Evolutionary conservation across 2,329 filamentous ascomycete species (phyloP), one percentile per base, ranked within the genome.

Genomic region (Talaromyces atroroseus): DNA sequence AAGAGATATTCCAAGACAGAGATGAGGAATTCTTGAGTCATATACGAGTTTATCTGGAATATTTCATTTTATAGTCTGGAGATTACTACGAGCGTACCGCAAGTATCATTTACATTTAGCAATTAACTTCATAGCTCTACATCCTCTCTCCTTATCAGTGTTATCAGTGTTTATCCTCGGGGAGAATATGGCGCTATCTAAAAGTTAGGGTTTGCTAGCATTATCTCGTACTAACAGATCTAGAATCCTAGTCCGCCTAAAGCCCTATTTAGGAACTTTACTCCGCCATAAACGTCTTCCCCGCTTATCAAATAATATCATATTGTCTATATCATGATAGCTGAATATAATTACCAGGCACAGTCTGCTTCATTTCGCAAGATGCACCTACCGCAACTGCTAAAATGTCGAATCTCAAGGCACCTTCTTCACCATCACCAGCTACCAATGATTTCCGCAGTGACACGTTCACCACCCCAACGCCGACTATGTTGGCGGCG

Each of bases 401-500:
- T 2, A 52, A 45, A 14, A 52, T 52, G 50, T 45, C 12, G 40
- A 52, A 45, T 52, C 10, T 16, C 23, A 34, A 32, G n/a, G 38
- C 23, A 52, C 45, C 50, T 12, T n/a, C 38, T n/a, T 40, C 36
- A 18, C 2, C 36, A 42, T 42, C 38, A 11, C 50, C 50, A 36
- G 56, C 56, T 20, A 21, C 50, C 12, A 54, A 58, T 32, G 56
- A 58, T 20, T 58, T 58, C 24, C 56, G 56, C 18, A 45, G 44
- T 10, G 56, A 58, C 51, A 58, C 56, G 10, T 54, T 58, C 46
- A 58, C 56, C 23, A 58, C 56, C 5, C 56, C 56, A 50, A 58
- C 56, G 5, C 51, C 51, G 16, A 54, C 56, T 7, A 58, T 58
- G 56, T 42, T 58, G 50, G 44, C 36, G 5, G 44, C 51, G 6